Base-by-base conservation (phyloP, 805 yeast species). In the Nakazawaea laoshanensis region DNA sequence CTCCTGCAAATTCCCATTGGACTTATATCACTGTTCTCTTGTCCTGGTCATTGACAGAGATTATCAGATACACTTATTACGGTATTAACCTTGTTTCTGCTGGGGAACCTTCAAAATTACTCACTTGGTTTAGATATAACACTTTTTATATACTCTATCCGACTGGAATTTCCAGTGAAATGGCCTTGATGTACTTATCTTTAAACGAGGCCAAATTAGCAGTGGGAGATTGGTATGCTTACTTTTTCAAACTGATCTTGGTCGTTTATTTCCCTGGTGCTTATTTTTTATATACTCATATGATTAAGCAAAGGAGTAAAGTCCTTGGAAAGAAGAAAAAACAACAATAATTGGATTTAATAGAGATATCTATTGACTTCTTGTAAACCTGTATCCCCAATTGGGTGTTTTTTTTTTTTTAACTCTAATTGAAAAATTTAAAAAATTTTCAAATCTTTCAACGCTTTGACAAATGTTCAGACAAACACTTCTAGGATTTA, bases 41-140 rank as follows among this genome's bases (percentile, higher is more conserved):
- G 27, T 87, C 96, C 9, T 92, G 98, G 98, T 74, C 92, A n/a
- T 47, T 84, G 33, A 85, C 97, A n/a, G 98, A 92, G 57, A 68
- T 85, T 28, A 78, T 88, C 37, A 70, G 98, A 53, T 92, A 92
- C 58, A 70, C 85, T 27, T 92, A 74, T 61, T 94, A 92, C 52
- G 88, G 94, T 6, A 66, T 79, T 35, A 76, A 76, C 44, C 56
- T 82, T 40, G 50, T 55, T 17, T 61, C 66, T 19, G 72, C 67
- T 2, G 48, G 59, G 2, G 77, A 82, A 11, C 5, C 18, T 6
- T 82, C 92, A 4, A 46, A 50, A 24, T 51, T 61, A 49, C 63
- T 89, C 43, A 70, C 77, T 13, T 70, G 79, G 67, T 59, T 86
- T 42, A 72, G 98, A 49, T 92, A 92, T 66, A 82, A 83, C 42